These are phyloP conservation scores for Microthyrium microscopicum DNA, from an alignment of 2,329 filamentous ascomycete genomes.

Conservation along the genomic window DNA sequence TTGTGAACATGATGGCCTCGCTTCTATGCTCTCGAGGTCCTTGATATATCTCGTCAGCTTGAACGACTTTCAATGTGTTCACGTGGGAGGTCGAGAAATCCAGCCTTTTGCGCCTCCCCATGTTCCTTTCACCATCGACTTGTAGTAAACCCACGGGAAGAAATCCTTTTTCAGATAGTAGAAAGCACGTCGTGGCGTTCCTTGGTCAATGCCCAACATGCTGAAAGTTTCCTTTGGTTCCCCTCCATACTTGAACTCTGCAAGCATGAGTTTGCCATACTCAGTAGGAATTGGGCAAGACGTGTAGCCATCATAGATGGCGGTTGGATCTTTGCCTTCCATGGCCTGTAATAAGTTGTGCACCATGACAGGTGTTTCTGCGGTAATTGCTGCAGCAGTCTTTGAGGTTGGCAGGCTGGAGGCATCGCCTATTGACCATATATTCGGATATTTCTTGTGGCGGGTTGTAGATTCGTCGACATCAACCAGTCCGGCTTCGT, in stretches of 20 bases:
- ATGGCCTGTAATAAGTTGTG: constrained; percentile 18
- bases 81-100: no score
- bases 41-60: no score
- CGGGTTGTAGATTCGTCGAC: constrained; percentile 19
- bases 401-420: constrained; percentile 22
- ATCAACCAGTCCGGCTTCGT: constrained; percentile 21
- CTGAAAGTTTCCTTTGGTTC: constrained; percentile 47
- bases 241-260: constrained; percentile 49
- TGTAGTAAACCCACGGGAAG: constrained; percentile 49
- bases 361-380: constrained; percentile 20
- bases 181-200: constrained; percentile 36
- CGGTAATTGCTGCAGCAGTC: constrained; percentile 22
- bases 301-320: constrained; percentile 22
- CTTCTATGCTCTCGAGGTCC: no score
- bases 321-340: constrained; percentile 14
- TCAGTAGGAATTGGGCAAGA: constrained; percentile 25
- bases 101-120: constrained; percentile 46
- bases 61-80: no score
- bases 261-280: constrained; percentile 46
- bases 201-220: constrained; percentile 41
- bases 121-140: constrained; percentile 42
- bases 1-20: no score
- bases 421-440: constrained; percentile 24
- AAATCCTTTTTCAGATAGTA: constrained; percentile 51
- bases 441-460: constrained; percentile 21